Percentiles rank a stretch among this genome's conserved stretches.
Evolutionary conservation across 352 stramenopile species (phyloP).

Genomic region (Phytopythium sindhum): DNA sequence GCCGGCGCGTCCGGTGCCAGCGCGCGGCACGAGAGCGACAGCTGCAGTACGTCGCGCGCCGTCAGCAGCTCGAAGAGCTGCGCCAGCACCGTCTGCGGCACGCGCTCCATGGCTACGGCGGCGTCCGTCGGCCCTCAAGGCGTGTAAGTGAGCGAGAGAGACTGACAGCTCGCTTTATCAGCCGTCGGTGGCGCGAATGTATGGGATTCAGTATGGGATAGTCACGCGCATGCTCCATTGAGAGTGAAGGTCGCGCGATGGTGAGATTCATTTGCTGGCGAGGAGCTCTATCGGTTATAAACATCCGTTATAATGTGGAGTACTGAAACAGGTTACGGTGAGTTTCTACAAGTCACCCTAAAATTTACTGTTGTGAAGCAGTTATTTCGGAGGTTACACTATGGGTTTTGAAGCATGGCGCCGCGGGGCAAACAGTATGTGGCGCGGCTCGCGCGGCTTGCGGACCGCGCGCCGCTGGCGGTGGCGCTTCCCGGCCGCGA

Average conservation of each 20-base stretch:
- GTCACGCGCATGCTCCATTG: background rate
- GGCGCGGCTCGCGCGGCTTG: conserved; percentile 38
- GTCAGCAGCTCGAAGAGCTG: conserved; percentile 65
- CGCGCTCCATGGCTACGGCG: conserved; percentile 60
- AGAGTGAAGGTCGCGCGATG: background rate
- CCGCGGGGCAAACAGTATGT: background rate
- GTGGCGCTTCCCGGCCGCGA: conserved; percentile 9
- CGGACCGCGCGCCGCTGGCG: conserved; percentile 30
- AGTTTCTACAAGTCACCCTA: too few relatives aligned
- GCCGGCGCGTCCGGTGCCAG: conserved; percentile 26
- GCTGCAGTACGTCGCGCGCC: conserved; percentile 45
- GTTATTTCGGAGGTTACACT: too few relatives aligned
- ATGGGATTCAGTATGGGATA: background rate
- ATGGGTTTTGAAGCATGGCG: background rate
- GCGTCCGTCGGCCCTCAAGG: background rate
- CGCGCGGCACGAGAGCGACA: conserved; percentile 40
- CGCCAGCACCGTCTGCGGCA: conserved; percentile 48
- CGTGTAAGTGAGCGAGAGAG: too few relatives aligned
- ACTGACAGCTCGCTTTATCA: too few relatives aligned
- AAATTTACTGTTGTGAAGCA: too few relatives aligned
- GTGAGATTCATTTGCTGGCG: too few relatives aligned
- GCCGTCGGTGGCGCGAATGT: background rate
- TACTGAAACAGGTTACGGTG: too few relatives aligned
- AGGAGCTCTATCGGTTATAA: background rate
- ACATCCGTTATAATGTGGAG: too few relatives aligned